phyloP scores from a whole-genome alignment of 164 flowering plant genomes.

The Magnolia kwangsiensis region DNA sequence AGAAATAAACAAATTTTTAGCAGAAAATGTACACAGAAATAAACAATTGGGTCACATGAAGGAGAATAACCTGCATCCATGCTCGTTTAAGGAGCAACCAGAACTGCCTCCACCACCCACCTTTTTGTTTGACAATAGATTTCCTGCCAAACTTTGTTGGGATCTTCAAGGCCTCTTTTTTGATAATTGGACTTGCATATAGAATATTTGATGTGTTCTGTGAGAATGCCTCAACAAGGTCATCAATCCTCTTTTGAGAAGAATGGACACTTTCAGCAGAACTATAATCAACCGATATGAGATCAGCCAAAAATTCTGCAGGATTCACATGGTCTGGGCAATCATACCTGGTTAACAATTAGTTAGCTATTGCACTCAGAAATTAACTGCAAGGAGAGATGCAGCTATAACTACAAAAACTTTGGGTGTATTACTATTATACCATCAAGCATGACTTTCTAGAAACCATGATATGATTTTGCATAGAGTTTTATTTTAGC shows the following conservation, averaged over 20 bases:
- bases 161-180: conserved; percentile 19
- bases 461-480: background rate
- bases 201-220: conserved; percentile 38
- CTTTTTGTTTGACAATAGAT: conserved; percentile 38
- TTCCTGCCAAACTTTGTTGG: conserved; percentile 25
- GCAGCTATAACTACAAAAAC: background rate
- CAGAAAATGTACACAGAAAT: too few relatives aligned
- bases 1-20: too few relatives aligned
- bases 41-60: background rate
- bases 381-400: background rate
- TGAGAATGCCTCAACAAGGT: conserved; percentile 75
- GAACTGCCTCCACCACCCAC: conserved; percentile 92
- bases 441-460: background rate
- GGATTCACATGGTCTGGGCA: conserved; percentile 97
- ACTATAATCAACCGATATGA: conserved; percentile 89
- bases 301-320: conserved; percentile 97
- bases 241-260: conserved; percentile 83
- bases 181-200: conserved; percentile 57
- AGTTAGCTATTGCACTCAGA: background rate
- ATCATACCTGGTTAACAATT: conserved; percentile 43
- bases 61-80: conserved; percentile 85
- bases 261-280: conserved; percentile 71
- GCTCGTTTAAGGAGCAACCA: conserved; percentile 87
- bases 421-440: background rate
- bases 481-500: background rate